Percentiles rank a stretch among this genome's conserved stretches.
These are phyloP conservation scores for Hemisphaericaspora xylanilytica DNA, from an alignment of 1,139 yeast genomes.

Conservation along the genomic window DNA sequence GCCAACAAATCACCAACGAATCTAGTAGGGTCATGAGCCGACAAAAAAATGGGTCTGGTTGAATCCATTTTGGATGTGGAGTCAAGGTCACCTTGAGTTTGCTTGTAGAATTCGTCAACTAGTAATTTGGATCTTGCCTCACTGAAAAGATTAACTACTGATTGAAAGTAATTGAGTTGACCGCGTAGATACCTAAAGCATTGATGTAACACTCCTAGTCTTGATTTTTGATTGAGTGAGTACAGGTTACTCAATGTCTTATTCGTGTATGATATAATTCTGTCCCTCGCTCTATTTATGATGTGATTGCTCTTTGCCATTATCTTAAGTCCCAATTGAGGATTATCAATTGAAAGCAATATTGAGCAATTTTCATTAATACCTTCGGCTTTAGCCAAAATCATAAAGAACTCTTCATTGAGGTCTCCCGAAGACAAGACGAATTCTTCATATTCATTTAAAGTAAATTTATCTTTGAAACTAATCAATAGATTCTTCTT, in stretches of 20 bases:
- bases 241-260: slow-evolving; percentile 37
- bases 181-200: slow-evolving; percentile 31
- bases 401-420: slow-evolving; percentile 59
- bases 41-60: slow-evolving; percentile 55
- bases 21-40: slow-evolving; percentile 78
- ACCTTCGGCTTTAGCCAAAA: slow-evolving; percentile 57
- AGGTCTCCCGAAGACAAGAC: slow-evolving; percentile 41
- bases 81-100: slow-evolving; percentile 37
- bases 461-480: slow-evolving; percentile 63
- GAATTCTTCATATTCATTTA: slow-evolving; percentile 71
- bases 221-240: slow-evolving; percentile 28
- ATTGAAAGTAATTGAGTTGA: slow-evolving; percentile 51
- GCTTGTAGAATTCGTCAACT: slow-evolving; percentile 58
- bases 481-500: slow-evolving; percentile 57
- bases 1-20: slow-evolving; percentile 89
- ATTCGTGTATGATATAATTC: slow-evolving; percentile 39
- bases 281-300: slow-evolving; percentile 51
- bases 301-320: slow-evolving; percentile 59
- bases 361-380: slow-evolving; percentile 70
- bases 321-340: slow-evolving; percentile 67
- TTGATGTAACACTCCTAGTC: slow-evolving; percentile 30
- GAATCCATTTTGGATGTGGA: slow-evolving; percentile 14
- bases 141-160: slow-evolving; percentile 45
- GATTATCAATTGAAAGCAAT: slow-evolving; percentile 64
- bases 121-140: slow-evolving; percentile 56